phyloP scores from a whole-genome alignment of 257 asterid genomes.

The Solanum corneliomulleri region DNA sequence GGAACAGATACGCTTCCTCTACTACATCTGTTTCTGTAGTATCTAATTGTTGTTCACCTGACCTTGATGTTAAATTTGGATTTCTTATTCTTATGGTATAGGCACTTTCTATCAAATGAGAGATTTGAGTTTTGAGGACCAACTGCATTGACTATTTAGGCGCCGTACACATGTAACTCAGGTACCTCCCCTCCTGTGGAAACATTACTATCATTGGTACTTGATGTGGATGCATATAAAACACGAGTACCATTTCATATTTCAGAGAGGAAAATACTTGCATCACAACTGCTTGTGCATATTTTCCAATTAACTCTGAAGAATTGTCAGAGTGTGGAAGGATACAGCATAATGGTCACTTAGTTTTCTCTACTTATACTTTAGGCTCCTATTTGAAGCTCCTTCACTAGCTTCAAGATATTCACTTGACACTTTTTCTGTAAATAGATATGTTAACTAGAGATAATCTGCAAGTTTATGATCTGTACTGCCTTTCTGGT shows the following conservation, averaged over 20 bases:
- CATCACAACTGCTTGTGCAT: not conserved
- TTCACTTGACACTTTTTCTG: no score
- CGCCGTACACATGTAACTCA: conserved; percentile 95
- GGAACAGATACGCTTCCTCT: not conserved
- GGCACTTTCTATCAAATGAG: conserved; percentile 73
- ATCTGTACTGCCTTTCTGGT: not conserved
- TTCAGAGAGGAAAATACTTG: not conserved
- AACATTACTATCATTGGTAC: not conserved
- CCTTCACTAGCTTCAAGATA: no score
- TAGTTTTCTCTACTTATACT: not conserved
- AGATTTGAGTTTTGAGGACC: conserved; percentile 69
- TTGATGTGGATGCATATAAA: not conserved
- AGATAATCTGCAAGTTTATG: not conserved
- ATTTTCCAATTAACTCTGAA: not conserved
- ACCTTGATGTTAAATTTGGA: not conserved
- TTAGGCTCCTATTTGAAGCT: not conserved
- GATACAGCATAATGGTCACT: not conserved
- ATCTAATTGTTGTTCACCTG: not conserved
- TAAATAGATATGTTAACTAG: no score
- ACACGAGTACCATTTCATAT: not conserved
- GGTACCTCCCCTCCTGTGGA: conserved; percentile 19
- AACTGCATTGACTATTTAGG: conserved; percentile 91
- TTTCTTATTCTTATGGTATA: conserved; percentile 2
- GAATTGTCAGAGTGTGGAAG: not conserved
- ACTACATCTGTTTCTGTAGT: not conserved